Percentiles rank a stretch among this genome's conserved stretches.
phyloP scores from a whole-genome alignment of 116 monocot species.

The Posidonia oceanica region DNA sequence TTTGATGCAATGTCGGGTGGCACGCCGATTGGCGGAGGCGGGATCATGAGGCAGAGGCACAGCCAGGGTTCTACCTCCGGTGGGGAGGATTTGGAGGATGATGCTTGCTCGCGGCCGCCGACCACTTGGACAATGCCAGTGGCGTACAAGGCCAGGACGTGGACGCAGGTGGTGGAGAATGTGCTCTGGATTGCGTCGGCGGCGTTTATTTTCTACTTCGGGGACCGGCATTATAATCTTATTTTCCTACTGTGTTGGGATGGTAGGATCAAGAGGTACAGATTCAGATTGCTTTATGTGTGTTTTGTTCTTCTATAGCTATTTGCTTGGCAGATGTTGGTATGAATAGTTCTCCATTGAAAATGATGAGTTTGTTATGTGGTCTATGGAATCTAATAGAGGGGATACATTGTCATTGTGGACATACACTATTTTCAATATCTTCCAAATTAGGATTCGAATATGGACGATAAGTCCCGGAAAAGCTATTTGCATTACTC shows the following conservation, averaged over 20 bases:
- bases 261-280: conserved; percentile 23
- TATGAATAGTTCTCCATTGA: too few species aligned
- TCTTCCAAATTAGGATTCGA: too few species aligned
- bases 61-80: conserved; percentile 13
- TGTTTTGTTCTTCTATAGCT: too few species aligned
- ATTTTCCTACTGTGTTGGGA: conserved; percentile 18
- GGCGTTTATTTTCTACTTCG: conserved; percentile 23
- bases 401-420: too few species aligned
- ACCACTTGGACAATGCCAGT: neutral
- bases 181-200: conserved; percentile 21
- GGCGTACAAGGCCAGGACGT: conserved; percentile 6
- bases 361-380: too few species aligned
- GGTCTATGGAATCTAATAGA: too few species aligned
- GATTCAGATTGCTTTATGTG: neutral
- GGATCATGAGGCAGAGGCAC: conserved; percentile 24
- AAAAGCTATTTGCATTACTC: too few species aligned
- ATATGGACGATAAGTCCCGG: too few species aligned
- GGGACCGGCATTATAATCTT: conserved; percentile 19
- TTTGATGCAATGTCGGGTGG: conserved; percentile 1
- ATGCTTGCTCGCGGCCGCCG: conserved; percentile 5
- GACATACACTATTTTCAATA: too few species aligned
- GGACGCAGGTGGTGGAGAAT: conserved; percentile 20
- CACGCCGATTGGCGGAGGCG: conserved; percentile 13
- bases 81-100: conserved; percentile 18
- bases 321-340: too few species aligned